Evolutionary conservation across 208 protist genomes (phyloP).

Genomic region (Sergeia podlipaevii): DNA sequence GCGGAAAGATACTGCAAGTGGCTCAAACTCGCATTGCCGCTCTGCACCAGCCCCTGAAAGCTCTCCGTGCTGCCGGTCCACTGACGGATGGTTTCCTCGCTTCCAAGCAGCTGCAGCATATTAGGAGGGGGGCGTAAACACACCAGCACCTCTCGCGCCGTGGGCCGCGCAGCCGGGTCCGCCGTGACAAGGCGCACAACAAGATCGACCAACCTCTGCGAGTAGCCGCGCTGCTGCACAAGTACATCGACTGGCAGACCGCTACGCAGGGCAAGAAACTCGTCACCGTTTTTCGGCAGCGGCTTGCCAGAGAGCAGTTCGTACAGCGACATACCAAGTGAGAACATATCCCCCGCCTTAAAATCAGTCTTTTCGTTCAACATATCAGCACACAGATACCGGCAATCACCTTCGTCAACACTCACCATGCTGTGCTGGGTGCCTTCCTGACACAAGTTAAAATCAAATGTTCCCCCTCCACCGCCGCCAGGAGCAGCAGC

Average conservation of each 20-base stretch:
- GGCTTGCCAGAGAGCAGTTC: slow-evolving; percentile 81
- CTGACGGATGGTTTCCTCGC: slow-evolving; percentile 13
- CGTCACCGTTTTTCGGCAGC: slow-evolving; percentile 72
- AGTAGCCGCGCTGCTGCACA: slow-evolving; percentile 60
- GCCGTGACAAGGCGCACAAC: slow-evolving; percentile 43
- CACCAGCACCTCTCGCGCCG: slow-evolving; percentile 62
- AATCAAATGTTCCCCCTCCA: too few relatives aligned
- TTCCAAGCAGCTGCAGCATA: slow-evolving; percentile 18
- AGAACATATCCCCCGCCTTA: slow-evolving; percentile 88
- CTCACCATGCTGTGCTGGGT: slow-evolving; percentile 64
- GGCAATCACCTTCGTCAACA: slow-evolving; percentile 89
- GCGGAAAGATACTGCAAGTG: not conserved
- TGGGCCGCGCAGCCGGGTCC: slow-evolving; percentile 58
- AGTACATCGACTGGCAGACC: slow-evolving; percentile 37
- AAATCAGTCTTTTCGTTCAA: slow-evolving; percentile 84
- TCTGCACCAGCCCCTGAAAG: slow-evolving; percentile 4
- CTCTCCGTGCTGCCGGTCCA: slow-evolving; percentile 14
- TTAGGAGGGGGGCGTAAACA: slow-evolving; percentile 46
- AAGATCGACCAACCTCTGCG: slow-evolving; percentile 33
- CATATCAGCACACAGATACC: slow-evolving; percentile 90
- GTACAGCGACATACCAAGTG: slow-evolving; percentile 88
- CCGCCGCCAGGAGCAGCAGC: not conserved
- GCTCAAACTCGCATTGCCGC: not conserved
- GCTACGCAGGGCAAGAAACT: slow-evolving; percentile 58
- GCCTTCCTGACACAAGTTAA: slow-evolving; percentile 4